Base-by-base conservation (phyloP, 1,284 basidiomycete genomes). In the Cryptococcus sp. region DNA sequence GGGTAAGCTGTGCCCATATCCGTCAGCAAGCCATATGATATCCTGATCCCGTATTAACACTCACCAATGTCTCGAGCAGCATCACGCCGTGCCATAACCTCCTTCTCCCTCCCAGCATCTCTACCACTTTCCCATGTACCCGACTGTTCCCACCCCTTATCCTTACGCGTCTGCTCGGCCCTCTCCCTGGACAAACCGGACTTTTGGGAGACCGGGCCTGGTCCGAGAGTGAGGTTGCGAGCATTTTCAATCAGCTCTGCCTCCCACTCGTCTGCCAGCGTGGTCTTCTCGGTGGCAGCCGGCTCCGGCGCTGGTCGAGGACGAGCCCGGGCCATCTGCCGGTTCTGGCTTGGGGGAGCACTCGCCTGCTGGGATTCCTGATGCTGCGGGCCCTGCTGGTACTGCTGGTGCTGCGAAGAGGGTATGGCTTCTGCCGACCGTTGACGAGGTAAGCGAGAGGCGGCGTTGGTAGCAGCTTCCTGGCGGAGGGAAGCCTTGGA, bases 11-110 rank as follows among this genome's bases (percentile, higher is more conserved):
- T 38, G 33, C 35, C 23, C 4, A 9, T 33, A 33, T 33, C 9
- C 28, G 28, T 33, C 28, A 16, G 11, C 16, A 9, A n/a, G 23
- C 12, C 16, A 4, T 38, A 18, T 46, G 38, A 38, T 23, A 23
- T 50, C 18, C 20, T 35, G 20, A 9, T 4, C 18, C 5, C 3
- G 38, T 4, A 16, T 24, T 7, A 21, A 8, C 7, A 65, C 67
- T 55, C 44, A 66, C 70, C 70, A 28, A 69, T 64, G 46, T 64
- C 62, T 47, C 70, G 35, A 3, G 53, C 48, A 8, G 58, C 55
- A 23, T 65, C 68, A 4, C 68, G 57, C 45, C 70, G 44, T 8
- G 45, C 56, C 16, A 58, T n/a, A 20, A 70, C 67, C 49, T 72
- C 68, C 3, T 62, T 62, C 39, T 67, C 60, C 28, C 68, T 39